Evolutionary conservation across 805 yeast genomes (phyloP), one percentile per base, ranked within the genome.

Genomic region (Hanseniaspora lachancei): DNA sequence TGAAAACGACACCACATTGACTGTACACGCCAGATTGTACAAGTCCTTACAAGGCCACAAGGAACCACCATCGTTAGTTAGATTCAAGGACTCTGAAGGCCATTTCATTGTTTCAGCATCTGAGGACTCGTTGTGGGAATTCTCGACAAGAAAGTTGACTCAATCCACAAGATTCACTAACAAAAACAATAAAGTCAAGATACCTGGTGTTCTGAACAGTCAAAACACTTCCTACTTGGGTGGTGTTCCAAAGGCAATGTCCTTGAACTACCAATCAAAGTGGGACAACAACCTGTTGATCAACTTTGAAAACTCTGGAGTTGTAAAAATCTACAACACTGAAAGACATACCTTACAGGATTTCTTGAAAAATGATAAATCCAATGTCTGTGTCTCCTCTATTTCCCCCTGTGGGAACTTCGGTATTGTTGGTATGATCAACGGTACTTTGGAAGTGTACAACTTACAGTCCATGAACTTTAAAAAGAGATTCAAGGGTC

Each of bases 31-130:
- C 1, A 82, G 98, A 64, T 80, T 82, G 58, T 74, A 95, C 63
- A 80, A 98, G 67, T 85, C 95, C 0, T 79, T 98, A 66, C 97
- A 97, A 63, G 99, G 99, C n/a, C 98, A 93, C 67, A 80, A 95
- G 4, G 84, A 86, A 34, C 95, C 98, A 3, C 95, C 97, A 2
- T 75, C 84, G 0, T 66, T 79, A 5, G 79, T 93, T 42, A 72
- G 73, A 24, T 93, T 93, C 68, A 86, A 95, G 5, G 84, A 85
- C 62, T 81, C 80, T 50, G 80, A 80, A 48, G 81, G 95, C 2
- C 98, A 95, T 69, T 86, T 81, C 68, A 65, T 95, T 12, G 75
- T 86, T 54, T 86, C 96, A 53, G 95, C 95, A 1, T 86, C 97
- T 0, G 77, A 81, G 60, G 98, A 93, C 69, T 77, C 95, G 1